Base-by-base conservation (phyloP, 1,139 yeast species). In the Diutina mesorugosa region DNA sequence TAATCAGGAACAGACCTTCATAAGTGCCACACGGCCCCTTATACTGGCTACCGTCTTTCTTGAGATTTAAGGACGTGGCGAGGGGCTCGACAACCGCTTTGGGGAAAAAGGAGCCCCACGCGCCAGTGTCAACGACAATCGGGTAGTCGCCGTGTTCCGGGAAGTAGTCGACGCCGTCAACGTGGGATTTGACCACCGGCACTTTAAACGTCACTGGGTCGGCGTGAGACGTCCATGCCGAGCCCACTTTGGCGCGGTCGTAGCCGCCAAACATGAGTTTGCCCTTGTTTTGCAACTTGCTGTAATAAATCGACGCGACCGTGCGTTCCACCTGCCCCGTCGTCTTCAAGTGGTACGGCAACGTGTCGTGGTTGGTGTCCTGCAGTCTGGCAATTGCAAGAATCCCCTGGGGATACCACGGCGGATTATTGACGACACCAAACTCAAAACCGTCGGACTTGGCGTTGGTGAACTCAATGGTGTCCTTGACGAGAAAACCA, bases 1-100 rank as follows among this genome's bases (percentile, higher is more conserved):
- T 12, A 30, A 57, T 12, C 35, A 30, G 46, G 21, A 57, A 12
- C 53, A 16, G 45, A 45, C 38, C 53, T 14, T 14, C 26, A 14
- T 56, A 56, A 26, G 53, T 57, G 50, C 45, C 28, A 47, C 59
- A 58, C 35, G 50, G 51, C 30, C 57, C 30, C 12, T 55, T 55
- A n/a, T 51, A 48, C 16, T 21, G 26, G 12, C 2, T 48, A 2
- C 26, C 26, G 14, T 21, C 14, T 6, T 30, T 30, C 18, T 30
- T 14, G 6, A 16, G 41, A 6, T 48, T 29, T 3, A 29, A 48
- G 26, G 16, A 29, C 3, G 21, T 16, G n/a, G n/a, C 41, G 26
- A 48, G n/a, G 41, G 28, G 28, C 9, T 48, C 41, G 12, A 48
- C 14, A 30, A n/a, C n/a, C 26, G n/a, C 26, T 14, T 2, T 48